A percentile compares a stretch with the other conserved stretches of the same genome.
These are phyloP conservation scores for Neurospora sp. DNA, from an alignment of 495 filamentous ascomycete genomes.

Conservation along the genomic window DNA sequence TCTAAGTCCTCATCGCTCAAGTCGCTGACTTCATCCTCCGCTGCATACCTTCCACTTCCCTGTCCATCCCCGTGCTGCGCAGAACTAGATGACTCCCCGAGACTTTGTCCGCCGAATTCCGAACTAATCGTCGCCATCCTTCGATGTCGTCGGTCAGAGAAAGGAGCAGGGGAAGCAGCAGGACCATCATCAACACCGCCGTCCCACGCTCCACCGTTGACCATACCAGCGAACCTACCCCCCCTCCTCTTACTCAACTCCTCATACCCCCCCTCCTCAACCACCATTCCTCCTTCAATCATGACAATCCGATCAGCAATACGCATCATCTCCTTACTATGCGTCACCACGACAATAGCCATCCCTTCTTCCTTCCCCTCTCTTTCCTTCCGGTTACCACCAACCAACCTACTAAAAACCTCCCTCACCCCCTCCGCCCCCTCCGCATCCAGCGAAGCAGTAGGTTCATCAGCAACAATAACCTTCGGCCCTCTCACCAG, in stretches of 20 bases:
- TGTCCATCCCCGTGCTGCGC: neutral
- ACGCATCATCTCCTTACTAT: conserved; percentile 73
- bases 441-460: conserved; percentile 65
- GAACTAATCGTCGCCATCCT: neutral
- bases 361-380: neutral
- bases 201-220: conserved; percentile 12
- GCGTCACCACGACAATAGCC: conserved; percentile 66
- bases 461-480: conserved; percentile 82
- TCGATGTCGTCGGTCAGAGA: neutral
- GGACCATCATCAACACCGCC: neutral
- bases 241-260: neutral
- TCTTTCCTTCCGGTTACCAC: neutral
- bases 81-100: neutral
- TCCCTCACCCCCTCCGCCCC: conserved; percentile 57
- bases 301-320: conserved; percentile 62
- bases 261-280: conserved; percentile 32
- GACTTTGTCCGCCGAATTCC: neutral
- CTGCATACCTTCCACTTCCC: no score
- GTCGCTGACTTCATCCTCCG: neutral
- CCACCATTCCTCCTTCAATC: conserved; percentile 55
- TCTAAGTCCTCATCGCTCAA: neutral
- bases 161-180: neutral
- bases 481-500: conserved; percentile 58
- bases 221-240: conserved; percentile 26
- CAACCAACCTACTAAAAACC: conserved; percentile 20